phyloP scores from a whole-genome alignment of 805 yeast genomes.

The Myxozyma sirexii region DNA sequence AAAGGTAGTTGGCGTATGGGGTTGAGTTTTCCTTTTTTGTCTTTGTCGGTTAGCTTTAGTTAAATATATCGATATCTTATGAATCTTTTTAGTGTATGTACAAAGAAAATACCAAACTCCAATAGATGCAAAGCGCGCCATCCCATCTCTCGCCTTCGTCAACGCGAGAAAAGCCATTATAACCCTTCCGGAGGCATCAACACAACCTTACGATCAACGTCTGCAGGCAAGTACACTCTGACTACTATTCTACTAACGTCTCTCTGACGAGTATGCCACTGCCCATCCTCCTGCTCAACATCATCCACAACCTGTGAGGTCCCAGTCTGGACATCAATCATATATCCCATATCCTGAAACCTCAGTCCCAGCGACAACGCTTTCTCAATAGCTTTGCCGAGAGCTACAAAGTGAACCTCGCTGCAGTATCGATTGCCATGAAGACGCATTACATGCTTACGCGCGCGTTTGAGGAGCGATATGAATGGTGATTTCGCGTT shows the following conservation, averaged over 20 bases:
- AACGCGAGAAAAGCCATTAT: too few species aligned
- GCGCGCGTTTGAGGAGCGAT: constrained; percentile 30
- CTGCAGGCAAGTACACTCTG: not conserved
- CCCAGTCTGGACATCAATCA: constrained; percentile 8
- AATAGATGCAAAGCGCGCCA: too few species aligned
- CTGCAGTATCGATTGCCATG: constrained; percentile 2
- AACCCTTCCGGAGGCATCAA: too few species aligned
- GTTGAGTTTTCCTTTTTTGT: too few species aligned
- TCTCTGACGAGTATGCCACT: not conserved
- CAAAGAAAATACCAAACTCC: too few species aligned
- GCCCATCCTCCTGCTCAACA: constrained; percentile 6
- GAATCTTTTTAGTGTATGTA: too few species aligned
- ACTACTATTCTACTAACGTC: constrained; percentile 2
- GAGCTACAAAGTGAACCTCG: constrained; percentile 19
- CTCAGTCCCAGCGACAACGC: constrained; percentile 29
- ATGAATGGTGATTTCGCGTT: constrained; percentile 29
- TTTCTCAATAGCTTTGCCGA: constrained; percentile 26
- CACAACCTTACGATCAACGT: too few species aligned
- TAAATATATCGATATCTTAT: too few species aligned
- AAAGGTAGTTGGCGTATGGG: too few species aligned
- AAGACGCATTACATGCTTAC: constrained; percentile 6
- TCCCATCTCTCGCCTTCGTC: too few species aligned
- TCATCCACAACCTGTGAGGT: constrained; percentile 17
- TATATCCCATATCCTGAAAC: constrained; percentile 23
- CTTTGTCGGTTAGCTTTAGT: too few species aligned